A percentile compares a stretch with the other conserved stretches of the same genome.
Conservation (phyloP, 768 basidiomycete genomes). For the Russula brevipes region DNA sequence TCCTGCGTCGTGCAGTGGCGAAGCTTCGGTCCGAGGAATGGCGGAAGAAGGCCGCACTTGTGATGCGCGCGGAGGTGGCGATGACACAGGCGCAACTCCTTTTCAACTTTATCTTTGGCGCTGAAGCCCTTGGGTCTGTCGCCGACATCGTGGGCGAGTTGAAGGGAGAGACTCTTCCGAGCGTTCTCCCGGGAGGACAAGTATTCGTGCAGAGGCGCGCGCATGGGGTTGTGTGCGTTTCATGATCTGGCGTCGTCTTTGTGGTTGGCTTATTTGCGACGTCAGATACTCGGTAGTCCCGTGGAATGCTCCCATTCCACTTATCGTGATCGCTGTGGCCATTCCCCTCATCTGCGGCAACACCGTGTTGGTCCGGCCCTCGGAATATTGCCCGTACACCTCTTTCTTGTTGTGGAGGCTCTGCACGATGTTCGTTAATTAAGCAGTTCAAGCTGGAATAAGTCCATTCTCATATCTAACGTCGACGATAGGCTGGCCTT, state of each 20-base stretch:
- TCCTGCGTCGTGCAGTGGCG: constrained; percentile 12
- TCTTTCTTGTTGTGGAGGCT: constrained; percentile 44
- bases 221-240: constrained; percentile 47
- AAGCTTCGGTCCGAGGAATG: constrained; percentile 11
- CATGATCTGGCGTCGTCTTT: background rate
- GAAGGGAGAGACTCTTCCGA: constrained; percentile 42
- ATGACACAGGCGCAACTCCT: constrained; percentile 7
- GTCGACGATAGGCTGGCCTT: constrained; percentile 45
- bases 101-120: constrained; percentile 30
- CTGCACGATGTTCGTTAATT: constrained; percentile 37
- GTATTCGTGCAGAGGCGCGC: constrained; percentile 44
- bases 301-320: constrained; percentile 49
- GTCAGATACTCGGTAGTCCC: constrained; percentile 48
- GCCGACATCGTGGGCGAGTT: constrained; percentile 37
- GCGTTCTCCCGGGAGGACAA: constrained; percentile 40
- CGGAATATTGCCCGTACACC: constrained; percentile 46
- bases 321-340: constrained; percentile 43
- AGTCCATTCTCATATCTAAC: background rate
- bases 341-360: constrained; percentile 52
- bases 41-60: constrained; percentile 1
- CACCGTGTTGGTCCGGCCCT: constrained; percentile 49
- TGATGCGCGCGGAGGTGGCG: constrained; percentile 10
- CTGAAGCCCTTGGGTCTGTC: constrained; percentile 31
- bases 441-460: background rate
- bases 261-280: background rate